Conservation (phyloP, 306 rosid genomes). For the Quercus mongolica region DNA sequence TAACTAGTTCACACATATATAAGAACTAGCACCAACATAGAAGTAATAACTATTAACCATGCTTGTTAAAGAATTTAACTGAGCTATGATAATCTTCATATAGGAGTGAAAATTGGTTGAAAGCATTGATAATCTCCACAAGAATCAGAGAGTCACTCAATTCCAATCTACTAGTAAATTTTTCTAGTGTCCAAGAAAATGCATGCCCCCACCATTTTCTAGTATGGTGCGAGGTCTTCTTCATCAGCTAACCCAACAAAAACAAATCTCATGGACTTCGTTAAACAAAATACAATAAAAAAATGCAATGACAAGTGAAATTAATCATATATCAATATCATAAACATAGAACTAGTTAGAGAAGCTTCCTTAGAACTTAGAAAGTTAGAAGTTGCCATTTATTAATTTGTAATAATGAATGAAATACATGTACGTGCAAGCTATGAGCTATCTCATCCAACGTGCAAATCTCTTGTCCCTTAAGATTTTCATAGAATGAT, state of each 20-base stretch:
- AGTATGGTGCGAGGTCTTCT: conserved; percentile 7
- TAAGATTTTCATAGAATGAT: neutral
- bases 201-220: neutral
- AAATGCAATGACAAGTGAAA: neutral
- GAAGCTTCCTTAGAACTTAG: neutral
- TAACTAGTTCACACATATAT: too few species aligned
- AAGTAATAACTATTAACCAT: too few species aligned
- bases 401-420: neutral
- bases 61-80: too few species aligned
- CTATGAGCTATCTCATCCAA: neutral
- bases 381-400: neutral
- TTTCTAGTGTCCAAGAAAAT: neutral
- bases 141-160: too few species aligned
- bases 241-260: neutral
- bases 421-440: conserved; percentile 18
- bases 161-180: too few species aligned
- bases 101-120: too few species aligned
- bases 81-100: too few species aligned
- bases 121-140: too few species aligned
- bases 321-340: neutral
- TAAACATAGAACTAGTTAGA: neutral
- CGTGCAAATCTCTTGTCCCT: neutral
- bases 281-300: neutral
- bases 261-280: neutral
- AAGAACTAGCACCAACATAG: too few species aligned